Conservation (phyloP, 1,284 basidiomycete species). For the Tremellales sp. region DNA sequence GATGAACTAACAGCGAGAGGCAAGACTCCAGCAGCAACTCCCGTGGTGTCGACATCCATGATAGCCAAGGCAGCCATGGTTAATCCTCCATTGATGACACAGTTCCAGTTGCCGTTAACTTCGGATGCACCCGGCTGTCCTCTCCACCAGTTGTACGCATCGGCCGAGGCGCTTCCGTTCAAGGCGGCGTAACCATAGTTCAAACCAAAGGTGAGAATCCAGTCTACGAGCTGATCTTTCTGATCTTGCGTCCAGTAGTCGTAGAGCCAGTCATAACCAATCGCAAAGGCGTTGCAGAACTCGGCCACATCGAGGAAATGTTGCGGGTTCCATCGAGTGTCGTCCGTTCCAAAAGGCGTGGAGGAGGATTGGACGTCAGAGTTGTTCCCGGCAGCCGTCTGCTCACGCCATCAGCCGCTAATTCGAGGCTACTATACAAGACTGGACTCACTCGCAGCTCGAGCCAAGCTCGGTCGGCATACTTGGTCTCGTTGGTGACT, state of each 20-base stretch:
- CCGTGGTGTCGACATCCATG: constrained; percentile 74
- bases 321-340: constrained; percentile 65
- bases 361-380: no score
- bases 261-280: constrained; percentile 93
- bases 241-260: constrained; percentile 75
- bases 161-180: constrained; percentile 29
- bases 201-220: constrained; percentile 77
- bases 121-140: constrained; percentile 22
- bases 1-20: constrained; percentile 19
- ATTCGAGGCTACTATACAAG: constrained; percentile 15
- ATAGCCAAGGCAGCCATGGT: constrained; percentile 88
- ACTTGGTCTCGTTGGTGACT: constrained; percentile 79
- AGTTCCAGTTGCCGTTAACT: constrained; percentile 88
- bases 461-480: constrained; percentile 76
- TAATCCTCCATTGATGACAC: constrained; percentile 87
- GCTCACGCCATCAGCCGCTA: neutral
- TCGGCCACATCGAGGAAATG: constrained; percentile 97
- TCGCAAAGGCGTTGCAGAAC: constrained; percentile 77
- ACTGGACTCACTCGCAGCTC: constrained; percentile 68
- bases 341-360: constrained; percentile 64
- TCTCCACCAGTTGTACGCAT: constrained; percentile 52
- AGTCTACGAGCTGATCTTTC: constrained; percentile 64
- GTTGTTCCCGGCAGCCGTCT: constrained; percentile 42
- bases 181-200: constrained; percentile 59
- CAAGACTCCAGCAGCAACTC: constrained; percentile 66